These are phyloP conservation scores for Saccharum officinarum DNA, from an alignment of 176 grass and related monocot genomes.

Conservation along the genomic window DNA sequence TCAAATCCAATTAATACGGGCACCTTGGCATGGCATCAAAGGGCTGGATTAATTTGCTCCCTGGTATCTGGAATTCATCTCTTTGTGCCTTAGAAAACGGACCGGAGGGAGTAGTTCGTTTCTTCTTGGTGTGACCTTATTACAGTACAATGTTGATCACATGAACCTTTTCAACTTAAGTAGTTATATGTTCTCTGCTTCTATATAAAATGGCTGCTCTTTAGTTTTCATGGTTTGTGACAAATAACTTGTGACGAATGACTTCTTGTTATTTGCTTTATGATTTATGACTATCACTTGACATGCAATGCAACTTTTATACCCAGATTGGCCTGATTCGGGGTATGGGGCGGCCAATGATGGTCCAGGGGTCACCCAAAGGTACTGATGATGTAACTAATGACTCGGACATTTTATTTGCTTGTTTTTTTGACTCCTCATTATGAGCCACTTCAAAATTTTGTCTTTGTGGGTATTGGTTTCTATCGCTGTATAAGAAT, in stretches of 20 bases:
- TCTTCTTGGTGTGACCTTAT: background rate
- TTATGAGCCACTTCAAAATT: background rate
- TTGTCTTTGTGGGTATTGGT: background rate
- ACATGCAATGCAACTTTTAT: conserved; percentile 24
- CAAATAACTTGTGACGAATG: background rate
- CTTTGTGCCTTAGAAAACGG: background rate
- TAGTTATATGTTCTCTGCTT: background rate
- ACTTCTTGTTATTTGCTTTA: background rate
- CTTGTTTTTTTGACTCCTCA: background rate
- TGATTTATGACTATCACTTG: conserved; percentile 5
- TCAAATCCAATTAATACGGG: background rate
- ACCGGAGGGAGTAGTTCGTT: background rate
- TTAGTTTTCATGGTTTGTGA: background rate
- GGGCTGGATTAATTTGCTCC: background rate
- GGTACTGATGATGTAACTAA: conserved; percentile 43
- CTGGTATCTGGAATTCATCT: background rate
- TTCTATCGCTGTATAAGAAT: background rate
- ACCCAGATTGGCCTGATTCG: conserved; percentile 82
- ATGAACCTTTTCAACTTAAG: background rate
- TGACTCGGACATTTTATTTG: background rate
- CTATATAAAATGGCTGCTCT: background rate
- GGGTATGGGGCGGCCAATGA: conserved; percentile 70
- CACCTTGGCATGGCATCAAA: background rate
- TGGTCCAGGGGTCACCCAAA: conserved; percentile 64
- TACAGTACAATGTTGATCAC: conserved; percentile 1